phyloP scores from a whole-genome alignment of 148 eudicot genomes.

The Fallopia convolvulus region DNA sequence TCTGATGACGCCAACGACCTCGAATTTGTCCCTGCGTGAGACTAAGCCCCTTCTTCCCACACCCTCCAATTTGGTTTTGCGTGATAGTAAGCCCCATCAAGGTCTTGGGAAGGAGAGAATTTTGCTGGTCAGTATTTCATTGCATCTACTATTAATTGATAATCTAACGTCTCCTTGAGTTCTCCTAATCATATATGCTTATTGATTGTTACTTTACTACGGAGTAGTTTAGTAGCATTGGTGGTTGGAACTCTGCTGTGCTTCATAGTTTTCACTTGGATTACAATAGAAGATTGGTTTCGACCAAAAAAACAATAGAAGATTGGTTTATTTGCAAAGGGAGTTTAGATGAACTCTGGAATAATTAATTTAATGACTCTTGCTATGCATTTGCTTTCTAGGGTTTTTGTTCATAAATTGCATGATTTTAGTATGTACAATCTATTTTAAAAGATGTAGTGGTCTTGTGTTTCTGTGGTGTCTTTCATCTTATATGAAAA shows the following conservation, averaged over 20 bases:
- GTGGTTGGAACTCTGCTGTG: neutral
- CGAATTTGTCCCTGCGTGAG: constrained; percentile 14
- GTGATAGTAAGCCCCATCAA: constrained; percentile 10
- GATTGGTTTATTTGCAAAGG: neutral
- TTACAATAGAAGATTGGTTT: neutral
- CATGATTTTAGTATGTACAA: neutral
- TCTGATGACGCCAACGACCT: constrained; percentile 10
- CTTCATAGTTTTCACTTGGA: neutral
- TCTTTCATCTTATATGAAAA: neutral
- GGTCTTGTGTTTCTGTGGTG: neutral
- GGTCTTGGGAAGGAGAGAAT: neutral
- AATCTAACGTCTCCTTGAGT: neutral
- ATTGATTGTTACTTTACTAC: neutral
- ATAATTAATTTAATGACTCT: neutral
- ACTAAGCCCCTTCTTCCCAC: neutral
- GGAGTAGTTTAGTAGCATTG: neutral
- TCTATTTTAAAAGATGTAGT: too few relatives aligned
- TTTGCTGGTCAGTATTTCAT: neutral
- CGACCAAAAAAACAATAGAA: too few relatives aligned
- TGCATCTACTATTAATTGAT: neutral
- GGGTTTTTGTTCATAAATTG: neutral
- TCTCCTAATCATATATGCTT: neutral
- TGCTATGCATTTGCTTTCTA: neutral
- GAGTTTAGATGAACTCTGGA: neutral
- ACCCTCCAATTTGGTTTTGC: neutral